phyloP scores from a whole-genome alignment of 2,329 filamentous ascomycete genomes.

The Ambrosiella xylebori region DNA sequence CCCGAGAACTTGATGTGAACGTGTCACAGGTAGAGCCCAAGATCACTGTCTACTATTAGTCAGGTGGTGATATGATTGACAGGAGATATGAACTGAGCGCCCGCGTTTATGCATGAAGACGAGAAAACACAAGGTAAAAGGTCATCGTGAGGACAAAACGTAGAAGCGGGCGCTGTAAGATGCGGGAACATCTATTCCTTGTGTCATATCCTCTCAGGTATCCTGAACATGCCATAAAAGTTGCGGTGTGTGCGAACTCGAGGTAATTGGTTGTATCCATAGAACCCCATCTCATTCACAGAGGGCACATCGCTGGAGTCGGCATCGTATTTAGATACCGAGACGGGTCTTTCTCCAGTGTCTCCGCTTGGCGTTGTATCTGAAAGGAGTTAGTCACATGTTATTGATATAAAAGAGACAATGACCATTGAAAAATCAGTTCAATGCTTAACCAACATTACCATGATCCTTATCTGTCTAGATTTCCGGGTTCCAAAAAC shows the following conservation, averaged over 20 bases:
- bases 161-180: neutral
- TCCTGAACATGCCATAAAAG: slow-evolving; percentile 10
- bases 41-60: neutral
- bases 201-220: slow-evolving; percentile 10
- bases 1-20: neutral
- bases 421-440: neutral
- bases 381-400: slow-evolving; percentile 25
- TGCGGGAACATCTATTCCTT: slow-evolving; percentile 6
- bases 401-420: neutral
- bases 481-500: neutral
- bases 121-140: neutral
- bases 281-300: slow-evolving; percentile 12
- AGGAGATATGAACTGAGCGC: neutral
- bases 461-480: neutral
- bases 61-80: neutral
- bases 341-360: slow-evolving; percentile 99
- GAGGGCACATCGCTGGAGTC: slow-evolving; percentile 11
- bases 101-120: neutral
- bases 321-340: slow-evolving; percentile 58
- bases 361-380: slow-evolving; percentile 99
- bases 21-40: neutral
- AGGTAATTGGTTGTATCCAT: slow-evolving; percentile 7
- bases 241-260: slow-evolving; percentile 9
- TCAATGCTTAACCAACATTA: neutral
- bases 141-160: slow-evolving; percentile 4